Base-by-base conservation (phyloP, 441 rosid genomes). In the Euphorbia schlechtendalii region DNA sequence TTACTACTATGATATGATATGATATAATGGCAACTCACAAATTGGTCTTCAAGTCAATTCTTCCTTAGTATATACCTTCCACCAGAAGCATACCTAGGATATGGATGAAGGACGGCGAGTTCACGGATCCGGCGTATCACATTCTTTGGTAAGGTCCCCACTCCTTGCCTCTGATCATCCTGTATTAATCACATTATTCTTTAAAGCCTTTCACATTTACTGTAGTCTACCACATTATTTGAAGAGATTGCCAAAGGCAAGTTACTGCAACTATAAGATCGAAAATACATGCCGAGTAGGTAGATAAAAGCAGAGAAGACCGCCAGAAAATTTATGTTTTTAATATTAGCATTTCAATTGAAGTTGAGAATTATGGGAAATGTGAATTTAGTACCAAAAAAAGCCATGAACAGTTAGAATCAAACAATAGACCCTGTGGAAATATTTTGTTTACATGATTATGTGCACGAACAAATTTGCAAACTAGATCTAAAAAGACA, bases 101-200 rank as follows among this genome's bases (percentile, higher is more conserved):
- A 87, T 15, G 94, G 94, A 77, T 90, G 88, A 56, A 83, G 59
- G 4, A 79, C 58, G 3, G 92, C 92, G 56, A 90, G 86, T 77
- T 92, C 97, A 43, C 73, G 71, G 67, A 92, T 78, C 11, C 82
- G 89, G 63, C 70, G 72, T 28, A 86, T 65, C 46, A 90, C 74
- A 56, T 80, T 65, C 74, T 79, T 80, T 1, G 98, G 96, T 52
- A 91, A 71, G 28, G 72, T 64, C 0, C 83, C 80, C 46, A 65
- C 48, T 18, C 43, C 72, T 52, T 79, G 73, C 79, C 68, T 79
- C 64, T 72, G 60, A 64, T 80, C 85, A 51, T 56, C 83, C 97
- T 90, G 84, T 77, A 70, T 49, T 14, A 32, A 30, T 46, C 69
- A 57, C 59, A 68, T 71, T 46, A 73, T 25, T 12, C 58, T 54